These are phyloP conservation scores for Solidago caesia DNA, from an alignment of 129 eudicot species.

Conservation along the genomic window DNA sequence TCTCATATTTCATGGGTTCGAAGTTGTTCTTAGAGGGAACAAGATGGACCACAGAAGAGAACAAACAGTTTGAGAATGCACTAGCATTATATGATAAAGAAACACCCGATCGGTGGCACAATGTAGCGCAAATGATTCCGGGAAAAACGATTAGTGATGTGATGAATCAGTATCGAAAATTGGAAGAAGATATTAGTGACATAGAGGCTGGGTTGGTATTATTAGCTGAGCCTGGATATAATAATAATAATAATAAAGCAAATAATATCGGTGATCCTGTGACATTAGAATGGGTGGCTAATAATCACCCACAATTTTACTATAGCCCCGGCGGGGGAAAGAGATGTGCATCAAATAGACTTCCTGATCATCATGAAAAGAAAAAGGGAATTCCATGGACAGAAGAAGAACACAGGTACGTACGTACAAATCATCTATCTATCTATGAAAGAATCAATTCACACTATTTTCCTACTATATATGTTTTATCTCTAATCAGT, in stretches of 20 bases:
- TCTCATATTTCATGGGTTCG: slow-evolving; percentile 30
- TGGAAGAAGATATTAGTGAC: slow-evolving; percentile 74
- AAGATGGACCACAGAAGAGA: slow-evolving; percentile 76
- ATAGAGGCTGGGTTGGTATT: slow-evolving; percentile 63
- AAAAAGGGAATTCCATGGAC: slow-evolving; percentile 95
- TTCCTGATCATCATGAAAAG: slow-evolving; percentile 66
- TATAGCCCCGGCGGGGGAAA: slow-evolving; percentile 53
- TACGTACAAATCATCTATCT: no score
- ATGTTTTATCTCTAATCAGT: no score
- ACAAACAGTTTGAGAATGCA: slow-evolving; percentile 76
- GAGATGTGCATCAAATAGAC: slow-evolving; percentile 34
- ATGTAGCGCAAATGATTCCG: slow-evolving; percentile 81
- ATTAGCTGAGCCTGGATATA: slow-evolving; percentile 52
- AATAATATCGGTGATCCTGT: slow-evolving; percentile 28
- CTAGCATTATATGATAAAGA: slow-evolving; percentile 67
- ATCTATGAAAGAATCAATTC: no score
- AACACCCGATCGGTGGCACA: slow-evolving; percentile 80
- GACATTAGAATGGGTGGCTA: slow-evolving; percentile 56
- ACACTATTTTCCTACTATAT: no score
- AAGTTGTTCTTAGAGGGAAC: slow-evolving; percentile 56
- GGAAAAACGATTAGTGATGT: slow-evolving; percentile 71
- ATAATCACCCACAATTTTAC: slow-evolving; percentile 32
- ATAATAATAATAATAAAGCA: background rate
- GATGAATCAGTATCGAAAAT: slow-evolving; percentile 61
- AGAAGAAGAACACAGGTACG: slow-evolving; percentile 90